Evolutionary conservation across 1,284 basidiomycete species (phyloP).

Genomic region (Ceratobasidium sp.): DNA sequence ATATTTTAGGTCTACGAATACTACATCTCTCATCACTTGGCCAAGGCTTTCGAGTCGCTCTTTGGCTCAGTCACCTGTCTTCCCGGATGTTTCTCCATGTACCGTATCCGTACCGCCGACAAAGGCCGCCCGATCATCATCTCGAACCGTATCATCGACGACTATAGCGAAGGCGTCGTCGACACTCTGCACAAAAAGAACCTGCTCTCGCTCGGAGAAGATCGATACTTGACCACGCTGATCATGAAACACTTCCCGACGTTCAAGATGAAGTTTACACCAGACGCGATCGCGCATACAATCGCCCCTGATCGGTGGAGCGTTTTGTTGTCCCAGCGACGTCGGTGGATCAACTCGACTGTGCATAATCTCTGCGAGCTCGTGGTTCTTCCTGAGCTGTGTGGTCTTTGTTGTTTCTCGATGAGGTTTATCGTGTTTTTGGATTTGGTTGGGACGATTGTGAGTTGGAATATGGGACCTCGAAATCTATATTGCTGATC

Average conservation of each 20-base stretch:
- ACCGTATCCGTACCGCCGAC: constrained; percentile 93
- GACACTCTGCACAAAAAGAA: constrained; percentile 99
- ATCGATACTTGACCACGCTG: constrained; percentile 97
- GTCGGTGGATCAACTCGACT: constrained; percentile 99
- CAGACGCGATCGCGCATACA: too few species aligned
- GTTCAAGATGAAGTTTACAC: constrained; percentile 94
- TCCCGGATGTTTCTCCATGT: constrained; percentile 99
- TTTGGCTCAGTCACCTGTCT: constrained; percentile 99
- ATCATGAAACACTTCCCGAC: constrained; percentile 99
- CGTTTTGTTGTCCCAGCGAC: constrained; percentile 94
- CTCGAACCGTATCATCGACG: constrained; percentile 96
- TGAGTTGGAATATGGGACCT: constrained; percentile 55
- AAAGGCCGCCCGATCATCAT: constrained; percentile 96
- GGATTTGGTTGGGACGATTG: constrained; percentile 96
- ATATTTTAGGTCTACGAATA: constrained; percentile 89
- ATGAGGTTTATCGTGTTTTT: constrained; percentile 99
- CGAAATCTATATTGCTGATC: not conserved
- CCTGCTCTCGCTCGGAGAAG: constrained; percentile 95
- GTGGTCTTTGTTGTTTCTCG: constrained; percentile 96
- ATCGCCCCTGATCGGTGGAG: constrained; percentile 97
- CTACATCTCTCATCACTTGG: constrained; percentile 99
- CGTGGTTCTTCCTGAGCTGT: constrained; percentile 93
- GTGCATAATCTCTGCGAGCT: constrained; percentile 98
- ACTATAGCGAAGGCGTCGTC: constrained; percentile 98
- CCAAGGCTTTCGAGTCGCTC: constrained; percentile 99